phyloP scores from a whole-genome alignment of 2,329 filamentous ascomycete species.

The Dothistroma septosporum region DNA sequence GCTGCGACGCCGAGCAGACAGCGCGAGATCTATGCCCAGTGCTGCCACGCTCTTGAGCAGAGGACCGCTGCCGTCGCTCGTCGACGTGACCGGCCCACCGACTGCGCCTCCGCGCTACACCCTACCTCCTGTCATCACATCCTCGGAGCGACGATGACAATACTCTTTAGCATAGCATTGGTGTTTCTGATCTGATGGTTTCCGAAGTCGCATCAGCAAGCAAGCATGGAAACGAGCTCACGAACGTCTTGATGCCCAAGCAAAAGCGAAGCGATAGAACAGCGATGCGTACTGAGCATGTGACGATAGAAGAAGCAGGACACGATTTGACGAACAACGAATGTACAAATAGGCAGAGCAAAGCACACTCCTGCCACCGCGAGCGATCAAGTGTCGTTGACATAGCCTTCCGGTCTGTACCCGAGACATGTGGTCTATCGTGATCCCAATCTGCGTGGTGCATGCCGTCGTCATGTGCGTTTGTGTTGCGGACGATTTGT shows the following conservation, averaged over 20 bases:
- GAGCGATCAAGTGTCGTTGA: slow-evolving; percentile 5
- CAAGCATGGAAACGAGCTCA: slow-evolving; percentile 2
- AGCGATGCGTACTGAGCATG: slow-evolving; percentile 5
- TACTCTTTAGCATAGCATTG: not conserved
- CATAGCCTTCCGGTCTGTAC: slow-evolving; percentile 7
- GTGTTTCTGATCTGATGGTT: not conserved
- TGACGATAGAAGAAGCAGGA: not conserved
- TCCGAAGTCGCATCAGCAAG: slow-evolving; percentile 1
- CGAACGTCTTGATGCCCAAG: not conserved
- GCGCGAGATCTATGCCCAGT: slow-evolving; percentile 28
- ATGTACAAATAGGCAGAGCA: not conserved
- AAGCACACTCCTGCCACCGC: not conserved
- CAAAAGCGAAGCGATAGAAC: not conserved
- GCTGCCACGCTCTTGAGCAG: slow-evolving; percentile 16
- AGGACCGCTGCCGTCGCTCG: slow-evolving; percentile 27
- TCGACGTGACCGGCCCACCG: slow-evolving; percentile 25
- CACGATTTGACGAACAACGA: not conserved
- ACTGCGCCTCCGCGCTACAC: slow-evolving; percentile 22
- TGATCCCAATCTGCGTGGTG: not conserved
- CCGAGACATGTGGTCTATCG: slow-evolving; percentile 6
- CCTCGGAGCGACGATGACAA: slow-evolving; percentile 25
- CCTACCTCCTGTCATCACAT: slow-evolving; percentile 31
- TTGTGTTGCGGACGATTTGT: not conserved
- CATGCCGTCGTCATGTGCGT: not conserved
- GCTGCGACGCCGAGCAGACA: slow-evolving; percentile 32